Conservation (phyloP, 1,139 yeast genomes). For the Geotrichum reessii region DNA sequence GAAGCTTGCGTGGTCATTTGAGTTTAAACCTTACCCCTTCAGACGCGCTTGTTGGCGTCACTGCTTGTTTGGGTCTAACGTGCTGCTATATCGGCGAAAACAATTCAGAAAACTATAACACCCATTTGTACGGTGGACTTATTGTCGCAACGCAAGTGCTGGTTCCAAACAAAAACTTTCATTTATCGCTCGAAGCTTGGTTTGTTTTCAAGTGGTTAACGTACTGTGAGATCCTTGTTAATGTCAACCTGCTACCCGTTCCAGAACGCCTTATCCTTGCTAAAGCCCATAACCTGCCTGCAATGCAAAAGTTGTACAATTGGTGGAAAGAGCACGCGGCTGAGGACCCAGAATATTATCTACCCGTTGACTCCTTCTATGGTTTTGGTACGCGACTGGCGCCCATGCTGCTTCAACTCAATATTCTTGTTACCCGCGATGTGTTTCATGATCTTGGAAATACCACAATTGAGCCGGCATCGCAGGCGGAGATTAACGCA, state of each 20-base stretch:
- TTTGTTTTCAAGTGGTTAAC: slow-evolving; percentile 21
- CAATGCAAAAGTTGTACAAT: slow-evolving; percentile 12
- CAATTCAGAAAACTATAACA: slow-evolving; percentile 13
- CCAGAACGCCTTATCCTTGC: slow-evolving; percentile 13
- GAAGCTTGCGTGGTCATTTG: slow-evolving; percentile 13
- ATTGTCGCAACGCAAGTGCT: slow-evolving; percentile 18
- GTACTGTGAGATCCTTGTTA: slow-evolving; percentile 15
- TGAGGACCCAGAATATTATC: slow-evolving; percentile 17
- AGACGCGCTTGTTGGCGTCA: slow-evolving; percentile 14
- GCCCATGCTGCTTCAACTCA: slow-evolving; percentile 15
- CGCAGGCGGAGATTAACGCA: slow-evolving; percentile 7
- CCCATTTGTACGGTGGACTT: slow-evolving; percentile 19
- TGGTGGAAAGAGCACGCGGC: slow-evolving; percentile 18
- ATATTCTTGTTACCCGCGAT: slow-evolving; percentile 11
- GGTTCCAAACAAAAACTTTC: slow-evolving; percentile 15
- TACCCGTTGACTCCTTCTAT: slow-evolving; percentile 19
- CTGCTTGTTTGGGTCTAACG: slow-evolving; percentile 18
- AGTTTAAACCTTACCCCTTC: slow-evolving; percentile 7
- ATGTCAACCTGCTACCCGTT: slow-evolving; percentile 11
- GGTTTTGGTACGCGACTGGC: slow-evolving; percentile 18
- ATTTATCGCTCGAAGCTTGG: slow-evolving; percentile 14
- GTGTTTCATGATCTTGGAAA: slow-evolving; percentile 1
- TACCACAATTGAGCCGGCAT: slow-evolving; percentile 1
- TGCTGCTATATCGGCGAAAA: slow-evolving; percentile 19
- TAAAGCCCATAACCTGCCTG: slow-evolving; percentile 14